phyloP scores from a whole-genome alignment of 768 basidiomycete genomes.

The Kwoniella dejecticola region DNA sequence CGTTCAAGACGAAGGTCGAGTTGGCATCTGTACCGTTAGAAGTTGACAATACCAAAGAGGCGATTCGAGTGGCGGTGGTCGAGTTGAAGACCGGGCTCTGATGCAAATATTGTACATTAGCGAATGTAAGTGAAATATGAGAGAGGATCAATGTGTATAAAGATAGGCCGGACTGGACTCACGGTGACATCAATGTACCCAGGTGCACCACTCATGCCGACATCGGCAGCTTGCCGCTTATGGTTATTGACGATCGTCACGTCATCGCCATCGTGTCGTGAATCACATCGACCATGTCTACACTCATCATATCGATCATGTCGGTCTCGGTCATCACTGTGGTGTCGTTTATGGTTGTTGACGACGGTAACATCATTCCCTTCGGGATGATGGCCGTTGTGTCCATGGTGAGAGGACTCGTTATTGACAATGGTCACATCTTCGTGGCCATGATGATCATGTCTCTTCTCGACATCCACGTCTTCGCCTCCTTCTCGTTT shows the following conservation, averaged over 20 bases:
- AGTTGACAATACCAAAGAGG: slow-evolving; percentile 58
- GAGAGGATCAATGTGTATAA: neutral
- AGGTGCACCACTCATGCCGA: slow-evolving; percentile 41
- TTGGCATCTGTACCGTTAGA: slow-evolving; percentile 46
- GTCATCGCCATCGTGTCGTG: slow-evolving; percentile 15
- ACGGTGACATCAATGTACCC: slow-evolving; percentile 52
- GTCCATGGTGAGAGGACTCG: slow-evolving; percentile 6
- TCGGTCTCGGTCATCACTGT: slow-evolving; percentile 6
- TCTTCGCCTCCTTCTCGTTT: slow-evolving; percentile 1
- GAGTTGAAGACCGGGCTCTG: slow-evolving; percentile 57
- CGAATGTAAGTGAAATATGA: no score
- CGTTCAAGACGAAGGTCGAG: slow-evolving; percentile 59
- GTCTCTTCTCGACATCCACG: neutral
- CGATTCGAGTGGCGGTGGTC: slow-evolving; percentile 55
- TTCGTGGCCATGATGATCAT: slow-evolving; percentile 7
- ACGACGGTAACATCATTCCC: slow-evolving; percentile 11
- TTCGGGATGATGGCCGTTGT: neutral
- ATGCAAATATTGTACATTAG: no score
- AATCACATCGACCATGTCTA: slow-evolving; percentile 19
- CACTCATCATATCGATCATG: slow-evolving; percentile 13
- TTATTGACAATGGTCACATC: slow-evolving; percentile 19
- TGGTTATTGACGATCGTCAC: slow-evolving; percentile 26
- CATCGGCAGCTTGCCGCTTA: slow-evolving; percentile 19
- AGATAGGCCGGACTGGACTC: slow-evolving; percentile 1
- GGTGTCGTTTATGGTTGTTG: slow-evolving; percentile 12